These are phyloP conservation scores for Calonectria crousiana DNA, from an alignment of 2,329 filamentous ascomycete genomes.

Conservation along the genomic window DNA sequence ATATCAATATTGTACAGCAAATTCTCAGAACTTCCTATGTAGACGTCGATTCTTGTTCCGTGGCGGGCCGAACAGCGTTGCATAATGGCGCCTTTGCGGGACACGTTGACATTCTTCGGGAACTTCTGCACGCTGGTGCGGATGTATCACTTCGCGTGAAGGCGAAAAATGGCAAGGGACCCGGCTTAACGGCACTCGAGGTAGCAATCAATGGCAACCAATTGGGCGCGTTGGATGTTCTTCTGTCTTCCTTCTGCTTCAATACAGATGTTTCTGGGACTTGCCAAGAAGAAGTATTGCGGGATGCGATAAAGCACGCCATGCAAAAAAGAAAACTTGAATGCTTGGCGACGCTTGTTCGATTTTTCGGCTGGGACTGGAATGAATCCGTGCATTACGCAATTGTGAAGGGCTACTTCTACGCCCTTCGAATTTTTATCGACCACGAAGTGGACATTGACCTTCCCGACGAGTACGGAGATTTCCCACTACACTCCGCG, in stretches of 20 bases:
- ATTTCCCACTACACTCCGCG: background rate
- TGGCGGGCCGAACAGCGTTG: background rate
- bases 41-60: background rate
- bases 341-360: background rate
- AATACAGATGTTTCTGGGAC: background rate
- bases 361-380: constrained; percentile 1
- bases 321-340: background rate
- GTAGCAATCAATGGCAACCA: constrained; percentile 1
- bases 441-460: constrained; percentile 3
- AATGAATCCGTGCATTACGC: background rate
- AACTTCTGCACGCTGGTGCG: background rate
- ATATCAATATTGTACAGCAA: background rate
- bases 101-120: background rate
- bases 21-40: background rate
- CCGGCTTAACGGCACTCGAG: background rate
- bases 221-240: background rate
- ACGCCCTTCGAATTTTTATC: background rate
- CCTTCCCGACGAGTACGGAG: background rate
- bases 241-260: background rate
- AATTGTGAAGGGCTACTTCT: background rate
- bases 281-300: background rate
- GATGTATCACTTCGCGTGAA: background rate
- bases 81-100: background rate
- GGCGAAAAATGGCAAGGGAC: background rate
- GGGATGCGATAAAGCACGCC: background rate